Conservation (phyloP, 176 grass and related monocot genomes). For the Hordeum marinum region DNA sequence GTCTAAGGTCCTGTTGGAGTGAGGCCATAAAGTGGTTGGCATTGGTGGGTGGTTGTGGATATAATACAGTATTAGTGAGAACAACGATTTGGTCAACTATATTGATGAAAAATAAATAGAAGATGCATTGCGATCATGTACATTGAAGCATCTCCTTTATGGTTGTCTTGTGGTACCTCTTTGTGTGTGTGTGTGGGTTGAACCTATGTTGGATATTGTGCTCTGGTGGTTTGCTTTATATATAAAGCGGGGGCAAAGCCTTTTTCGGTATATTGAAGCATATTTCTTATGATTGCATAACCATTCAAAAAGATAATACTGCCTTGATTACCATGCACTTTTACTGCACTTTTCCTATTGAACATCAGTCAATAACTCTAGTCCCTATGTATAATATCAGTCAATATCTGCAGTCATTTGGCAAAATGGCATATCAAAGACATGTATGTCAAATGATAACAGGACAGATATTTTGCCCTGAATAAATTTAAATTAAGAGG, state of each 20-base stretch:
- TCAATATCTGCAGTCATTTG: not conserved
- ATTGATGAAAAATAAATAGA: not conserved
- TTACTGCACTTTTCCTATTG: not conserved
- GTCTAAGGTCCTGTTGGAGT: not conserved
- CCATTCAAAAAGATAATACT: not conserved
- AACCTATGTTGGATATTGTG: too few relatives aligned
- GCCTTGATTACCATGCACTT: not conserved
- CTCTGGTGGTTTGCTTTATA: too few relatives aligned
- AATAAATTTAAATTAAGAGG: constrained; percentile 4
- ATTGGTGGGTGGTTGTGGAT: not conserved
- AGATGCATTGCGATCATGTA: not conserved
- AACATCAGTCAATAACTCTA: constrained; percentile 1
- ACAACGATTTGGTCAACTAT: not conserved
- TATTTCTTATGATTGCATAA: not conserved
- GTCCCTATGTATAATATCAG: not conserved
- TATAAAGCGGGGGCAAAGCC: too few relatives aligned
- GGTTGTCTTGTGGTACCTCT: too few relatives aligned
- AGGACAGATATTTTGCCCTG: not conserved
- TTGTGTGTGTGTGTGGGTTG: too few relatives aligned
- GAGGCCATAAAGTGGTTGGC: not conserved
- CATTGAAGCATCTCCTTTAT: not conserved
- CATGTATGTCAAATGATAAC: constrained; percentile 24
- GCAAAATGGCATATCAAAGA: not conserved
- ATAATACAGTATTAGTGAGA: not conserved
- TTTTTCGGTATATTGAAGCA: not conserved